Conservation (phyloP, 2,329 filamentous ascomycete species). For the Claviceps lovelessii region DNA sequence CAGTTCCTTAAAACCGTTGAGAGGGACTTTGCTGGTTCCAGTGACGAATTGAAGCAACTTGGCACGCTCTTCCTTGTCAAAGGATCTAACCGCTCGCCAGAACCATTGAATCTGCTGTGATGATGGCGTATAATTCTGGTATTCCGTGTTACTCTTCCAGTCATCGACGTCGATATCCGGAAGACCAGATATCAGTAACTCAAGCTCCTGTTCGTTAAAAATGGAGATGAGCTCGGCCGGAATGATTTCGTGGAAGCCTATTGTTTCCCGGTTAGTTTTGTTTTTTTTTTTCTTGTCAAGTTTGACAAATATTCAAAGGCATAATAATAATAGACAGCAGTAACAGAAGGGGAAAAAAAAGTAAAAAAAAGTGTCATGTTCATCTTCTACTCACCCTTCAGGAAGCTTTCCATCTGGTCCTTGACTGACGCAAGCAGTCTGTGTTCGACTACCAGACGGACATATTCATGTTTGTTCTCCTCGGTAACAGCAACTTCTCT, state of each 20-base stretch:
- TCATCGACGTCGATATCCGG: constrained; percentile 97
- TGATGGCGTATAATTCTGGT: constrained; percentile 90
- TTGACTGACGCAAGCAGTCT: constrained; percentile 82
- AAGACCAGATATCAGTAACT: constrained; percentile 88
- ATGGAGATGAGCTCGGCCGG: constrained; percentile 87
- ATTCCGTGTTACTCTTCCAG: constrained; percentile 98
- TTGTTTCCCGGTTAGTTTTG: constrained; percentile 15
- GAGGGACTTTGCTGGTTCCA: constrained; percentile 91
- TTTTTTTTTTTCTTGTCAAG: not conserved
- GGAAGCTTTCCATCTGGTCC: constrained; percentile 85
- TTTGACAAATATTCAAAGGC: not conserved
- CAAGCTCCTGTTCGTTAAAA: constrained; percentile 96
- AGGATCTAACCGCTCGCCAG: constrained; percentile 93
- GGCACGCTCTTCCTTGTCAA: constrained; percentile 96
- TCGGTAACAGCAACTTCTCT: constrained; percentile 89
- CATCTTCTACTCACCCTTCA: constrained; percentile 48
- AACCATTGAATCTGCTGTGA: constrained; percentile 99
- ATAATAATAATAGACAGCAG: not conserved
- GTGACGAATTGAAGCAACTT: constrained; percentile 97
- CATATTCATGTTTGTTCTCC: constrained; percentile 97
- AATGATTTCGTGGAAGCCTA: constrained; percentile 95
- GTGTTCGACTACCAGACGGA: constrained; percentile 87
- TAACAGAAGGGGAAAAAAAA: too few relatives aligned
- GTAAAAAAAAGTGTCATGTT: too few relatives aligned
- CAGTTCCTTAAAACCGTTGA: constrained; percentile 97